Evolutionary conservation across 257 asterid genomes (phyloP).

Genomic region (Forsythia viridissima): DNA sequence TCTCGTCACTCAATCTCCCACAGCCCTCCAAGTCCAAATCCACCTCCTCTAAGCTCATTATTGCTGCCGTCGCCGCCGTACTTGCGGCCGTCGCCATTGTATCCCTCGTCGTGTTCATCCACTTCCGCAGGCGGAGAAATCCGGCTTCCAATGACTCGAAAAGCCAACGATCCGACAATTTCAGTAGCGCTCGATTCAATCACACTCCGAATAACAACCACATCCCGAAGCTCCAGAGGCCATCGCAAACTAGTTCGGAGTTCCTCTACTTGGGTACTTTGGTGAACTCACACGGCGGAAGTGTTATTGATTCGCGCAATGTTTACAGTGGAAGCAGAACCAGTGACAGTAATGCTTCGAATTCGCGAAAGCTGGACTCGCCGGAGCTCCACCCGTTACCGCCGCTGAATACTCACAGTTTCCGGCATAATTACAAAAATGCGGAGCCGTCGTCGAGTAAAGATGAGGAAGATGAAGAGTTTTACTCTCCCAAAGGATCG

Average conservation of each 20-base stretch:
- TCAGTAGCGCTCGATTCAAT: constrained; percentile 32
- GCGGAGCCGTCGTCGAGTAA: constrained; percentile 24
- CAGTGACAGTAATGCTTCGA: constrained; percentile 25
- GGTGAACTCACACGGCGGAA: constrained; percentile 64
- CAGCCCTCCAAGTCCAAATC: constrained; percentile 46
- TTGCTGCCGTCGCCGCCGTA: constrained; percentile 60
- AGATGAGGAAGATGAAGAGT: constrained; percentile 50
- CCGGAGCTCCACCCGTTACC: constrained; percentile 63
- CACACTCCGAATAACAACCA: constrained; percentile 21
- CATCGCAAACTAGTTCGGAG: constrained; percentile 89
- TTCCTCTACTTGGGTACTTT: constrained; percentile 86
- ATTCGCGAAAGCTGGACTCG: constrained; percentile 43
- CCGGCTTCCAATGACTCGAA: constrained; percentile 35
- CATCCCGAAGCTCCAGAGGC: constrained; percentile 81
- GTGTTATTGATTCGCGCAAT: constrained; percentile 21
- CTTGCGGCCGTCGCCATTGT: constrained; percentile 58
- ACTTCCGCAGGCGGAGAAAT: constrained; percentile 47
- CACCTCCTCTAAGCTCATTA: constrained; percentile 54
- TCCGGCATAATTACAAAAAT: constrained; percentile 24
- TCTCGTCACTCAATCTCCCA: constrained; percentile 53
- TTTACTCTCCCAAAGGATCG: constrained; percentile 82
- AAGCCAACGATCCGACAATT: constrained; percentile 60
- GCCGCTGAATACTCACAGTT: constrained; percentile 28
- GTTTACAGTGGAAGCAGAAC: constrained; percentile 28
- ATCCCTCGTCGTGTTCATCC: constrained; percentile 56